Evolutionary conservation across 352 stramenopile species (phyloP).

Genomic region (Phytophthora rubi): DNA sequence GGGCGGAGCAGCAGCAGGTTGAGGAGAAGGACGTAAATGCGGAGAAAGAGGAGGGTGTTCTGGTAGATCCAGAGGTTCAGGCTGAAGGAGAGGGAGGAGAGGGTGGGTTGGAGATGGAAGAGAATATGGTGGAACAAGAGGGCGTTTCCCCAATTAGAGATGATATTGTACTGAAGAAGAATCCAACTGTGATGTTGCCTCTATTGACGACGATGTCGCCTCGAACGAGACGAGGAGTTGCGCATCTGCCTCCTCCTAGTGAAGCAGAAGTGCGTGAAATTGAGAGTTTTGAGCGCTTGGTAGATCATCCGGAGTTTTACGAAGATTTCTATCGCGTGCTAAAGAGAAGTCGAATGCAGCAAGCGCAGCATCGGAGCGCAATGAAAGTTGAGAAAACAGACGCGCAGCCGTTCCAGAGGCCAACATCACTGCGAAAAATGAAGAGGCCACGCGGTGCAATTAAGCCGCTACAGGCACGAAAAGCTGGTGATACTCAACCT

Average conservation of each 20-base stretch:
- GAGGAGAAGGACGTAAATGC: background rate
- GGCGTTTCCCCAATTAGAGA: background rate
- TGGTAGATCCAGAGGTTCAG: slow-evolving; percentile 6
- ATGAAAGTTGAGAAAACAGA: background rate
- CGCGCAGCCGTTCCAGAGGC: slow-evolving; percentile 1
- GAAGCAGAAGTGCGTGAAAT: slow-evolving; percentile 46
- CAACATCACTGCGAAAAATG: slow-evolving; percentile 1
- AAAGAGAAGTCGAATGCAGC: slow-evolving; percentile 22
- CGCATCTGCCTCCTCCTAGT: slow-evolving; percentile 44
- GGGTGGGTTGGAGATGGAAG: slow-evolving; percentile 1
- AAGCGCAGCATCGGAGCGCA: slow-evolving; percentile 4
- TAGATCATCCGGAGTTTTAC: slow-evolving; percentile 35
- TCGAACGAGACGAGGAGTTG: slow-evolving; percentile 48
- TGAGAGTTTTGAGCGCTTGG: slow-evolving; percentile 49
- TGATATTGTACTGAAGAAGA: background rate
- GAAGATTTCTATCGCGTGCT: slow-evolving; percentile 45
- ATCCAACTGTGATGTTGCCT: slow-evolving; percentile 32
- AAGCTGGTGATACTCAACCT: background rate
- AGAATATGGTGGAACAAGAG: slow-evolving; percentile 1
- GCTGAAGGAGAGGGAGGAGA: slow-evolving; percentile 1
- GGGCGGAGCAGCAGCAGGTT: background rate
- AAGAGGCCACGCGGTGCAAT: slow-evolving; percentile 13
- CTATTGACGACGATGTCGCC: slow-evolving; percentile 59
- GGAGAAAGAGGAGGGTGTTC: background rate
- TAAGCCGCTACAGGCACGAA: slow-evolving; percentile 15